phyloP scores from a whole-genome alignment of 202 grass and related monocot species.

The Setaria italica region DNA sequence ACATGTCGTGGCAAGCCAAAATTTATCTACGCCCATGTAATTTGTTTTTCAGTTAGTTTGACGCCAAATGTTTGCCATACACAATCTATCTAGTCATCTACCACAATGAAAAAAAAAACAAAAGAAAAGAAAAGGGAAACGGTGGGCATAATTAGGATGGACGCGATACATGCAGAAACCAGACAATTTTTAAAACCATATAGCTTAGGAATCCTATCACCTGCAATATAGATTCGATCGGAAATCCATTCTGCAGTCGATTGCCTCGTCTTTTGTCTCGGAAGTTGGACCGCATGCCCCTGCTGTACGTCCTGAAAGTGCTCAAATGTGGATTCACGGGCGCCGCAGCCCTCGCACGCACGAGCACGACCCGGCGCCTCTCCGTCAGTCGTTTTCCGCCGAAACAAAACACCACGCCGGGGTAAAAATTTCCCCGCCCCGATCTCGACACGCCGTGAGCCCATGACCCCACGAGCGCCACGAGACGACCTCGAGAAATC shows the following conservation, averaged over 20 bases:
- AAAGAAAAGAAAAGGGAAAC: too few species aligned
- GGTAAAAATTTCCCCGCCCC: constrained; percentile 7
- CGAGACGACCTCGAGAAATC: constrained; percentile 20
- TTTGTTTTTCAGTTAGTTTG: background rate
- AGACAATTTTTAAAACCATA: too few species aligned
- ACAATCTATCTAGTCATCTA: too few species aligned
- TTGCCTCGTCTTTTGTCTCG: too few species aligned
- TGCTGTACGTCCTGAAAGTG: background rate
- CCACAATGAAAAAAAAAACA: too few species aligned
- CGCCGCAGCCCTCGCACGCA: background rate
- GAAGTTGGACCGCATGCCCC: too few species aligned
- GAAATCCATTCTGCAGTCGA: too few species aligned
- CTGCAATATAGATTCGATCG: too few species aligned
- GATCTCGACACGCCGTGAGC: constrained; percentile 35
- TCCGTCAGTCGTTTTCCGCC: constrained; percentile 9
- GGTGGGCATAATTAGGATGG: too few species aligned
- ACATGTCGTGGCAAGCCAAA: background rate
- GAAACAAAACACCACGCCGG: background rate
- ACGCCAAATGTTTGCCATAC: too few species aligned
- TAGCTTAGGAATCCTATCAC: too few species aligned
- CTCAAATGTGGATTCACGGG: constrained; percentile 26
- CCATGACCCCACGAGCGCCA: constrained; percentile 30
- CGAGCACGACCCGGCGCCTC: constrained; percentile 12
- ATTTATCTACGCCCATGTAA: background rate
- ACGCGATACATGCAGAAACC: too few species aligned